These are phyloP conservation scores for Aspergillus persii DNA, from an alignment of 2,329 filamentous ascomycete species.

Conservation along the genomic window DNA sequence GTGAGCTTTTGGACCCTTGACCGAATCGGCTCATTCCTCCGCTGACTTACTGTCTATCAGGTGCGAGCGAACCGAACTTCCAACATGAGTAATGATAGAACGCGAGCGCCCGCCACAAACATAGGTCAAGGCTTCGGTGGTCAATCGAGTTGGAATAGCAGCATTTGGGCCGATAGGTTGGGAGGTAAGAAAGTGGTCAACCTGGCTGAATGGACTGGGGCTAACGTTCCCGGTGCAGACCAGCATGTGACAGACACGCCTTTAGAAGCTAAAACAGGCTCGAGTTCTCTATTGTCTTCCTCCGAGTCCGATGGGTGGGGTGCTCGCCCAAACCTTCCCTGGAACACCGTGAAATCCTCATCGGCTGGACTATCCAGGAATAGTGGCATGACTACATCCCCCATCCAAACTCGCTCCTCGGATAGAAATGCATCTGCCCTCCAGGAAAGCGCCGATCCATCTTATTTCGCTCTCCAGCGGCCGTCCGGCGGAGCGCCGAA, in stretches of 20 bases:
- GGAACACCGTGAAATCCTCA: slow-evolving; percentile 55
- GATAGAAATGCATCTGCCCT: slow-evolving; percentile 40
- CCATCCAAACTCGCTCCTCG: slow-evolving; percentile 54
- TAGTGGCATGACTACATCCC: slow-evolving; percentile 55
- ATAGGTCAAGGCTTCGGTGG: slow-evolving; percentile 46
- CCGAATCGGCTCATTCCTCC: not conserved
- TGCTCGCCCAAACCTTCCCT: slow-evolving; percentile 53
- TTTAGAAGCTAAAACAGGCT: slow-evolving; percentile 62
- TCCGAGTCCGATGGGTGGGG: slow-evolving; percentile 67
- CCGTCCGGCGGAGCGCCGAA: slow-evolving; percentile 30
- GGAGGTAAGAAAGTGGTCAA: slow-evolving; percentile 35
- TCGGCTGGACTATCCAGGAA: slow-evolving; percentile 44
- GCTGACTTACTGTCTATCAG: slow-evolving; percentile 18
- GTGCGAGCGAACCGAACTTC: slow-evolving; percentile 36
- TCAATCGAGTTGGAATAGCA: slow-evolving; percentile 45
- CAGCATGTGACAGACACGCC: slow-evolving; percentile 27
- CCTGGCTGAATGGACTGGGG: not conserved
- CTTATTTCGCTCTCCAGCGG: slow-evolving; percentile 50
- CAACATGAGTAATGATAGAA: slow-evolving; percentile 39
- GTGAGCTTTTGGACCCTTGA: slow-evolving; percentile 27
- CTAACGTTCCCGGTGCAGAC: slow-evolving; percentile 17
- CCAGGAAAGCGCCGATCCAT: slow-evolving; percentile 44
- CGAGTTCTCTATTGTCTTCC: slow-evolving; percentile 65
- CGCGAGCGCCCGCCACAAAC: slow-evolving; percentile 37
- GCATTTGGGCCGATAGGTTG: slow-evolving; percentile 54